Percentiles rank a stretch among this genome's conserved stretches.
phyloP scores from a whole-genome alignment of 2,329 filamentous ascomycete genomes.

The Paramyrothecium sp. region DNA sequence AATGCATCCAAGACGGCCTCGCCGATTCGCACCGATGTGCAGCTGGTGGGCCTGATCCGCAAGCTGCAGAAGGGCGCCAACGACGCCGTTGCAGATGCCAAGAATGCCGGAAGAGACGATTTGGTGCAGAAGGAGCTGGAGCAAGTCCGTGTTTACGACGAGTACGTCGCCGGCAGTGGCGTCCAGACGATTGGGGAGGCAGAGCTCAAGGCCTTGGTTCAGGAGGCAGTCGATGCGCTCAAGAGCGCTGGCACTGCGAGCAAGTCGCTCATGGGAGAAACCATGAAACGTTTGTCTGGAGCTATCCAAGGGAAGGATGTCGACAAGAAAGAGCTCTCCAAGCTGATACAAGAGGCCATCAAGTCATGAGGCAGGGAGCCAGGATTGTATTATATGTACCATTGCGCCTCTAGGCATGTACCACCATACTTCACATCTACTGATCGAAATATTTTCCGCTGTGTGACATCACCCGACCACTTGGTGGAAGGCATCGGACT shows the following conservation, averaged over 20 bases:
- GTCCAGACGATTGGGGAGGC: conserved; percentile 58
- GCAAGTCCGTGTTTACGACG: conserved; percentile 64
- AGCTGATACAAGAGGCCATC: conserved; percentile 54
- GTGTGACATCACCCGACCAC: no score
- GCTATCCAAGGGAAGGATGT: conserved; percentile 62
- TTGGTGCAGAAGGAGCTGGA: conserved; percentile 68
- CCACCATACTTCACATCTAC: no score
- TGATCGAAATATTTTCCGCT: no score
- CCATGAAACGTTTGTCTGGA: conserved; percentile 60
- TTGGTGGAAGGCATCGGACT: no score
- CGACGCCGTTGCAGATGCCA: conserved; percentile 64
- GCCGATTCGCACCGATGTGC: conserved; percentile 69
- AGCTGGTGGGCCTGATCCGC: conserved; percentile 66
- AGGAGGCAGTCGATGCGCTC: conserved; percentile 48
- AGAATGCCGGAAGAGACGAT: conserved; percentile 62
- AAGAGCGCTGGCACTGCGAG: conserved; percentile 40
- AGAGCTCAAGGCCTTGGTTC: conserved; percentile 55
- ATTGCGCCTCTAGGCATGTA: background rate
- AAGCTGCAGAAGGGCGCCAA: conserved; percentile 58
- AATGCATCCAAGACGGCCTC: conserved; percentile 72
- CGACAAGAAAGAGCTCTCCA: conserved; percentile 60
- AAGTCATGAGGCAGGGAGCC: background rate
- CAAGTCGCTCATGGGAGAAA: conserved; percentile 54
- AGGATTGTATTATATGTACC: background rate
- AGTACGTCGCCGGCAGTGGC: conserved; percentile 59